Base-by-base conservation (phyloP, 495 filamentous ascomycete species). In the Penicillium pancosmium region DNA sequence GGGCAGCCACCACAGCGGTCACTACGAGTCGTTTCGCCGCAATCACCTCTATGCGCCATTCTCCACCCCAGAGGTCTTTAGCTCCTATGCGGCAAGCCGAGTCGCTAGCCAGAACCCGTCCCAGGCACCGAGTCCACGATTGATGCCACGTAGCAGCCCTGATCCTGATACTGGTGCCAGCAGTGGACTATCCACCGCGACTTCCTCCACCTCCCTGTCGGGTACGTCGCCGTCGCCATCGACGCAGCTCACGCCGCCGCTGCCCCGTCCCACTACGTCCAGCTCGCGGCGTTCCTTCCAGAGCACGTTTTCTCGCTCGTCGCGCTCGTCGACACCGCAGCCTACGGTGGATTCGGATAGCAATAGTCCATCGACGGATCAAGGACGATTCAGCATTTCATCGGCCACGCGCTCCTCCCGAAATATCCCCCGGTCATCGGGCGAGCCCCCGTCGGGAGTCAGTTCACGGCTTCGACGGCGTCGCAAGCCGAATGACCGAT, bases 1-100 rank as follows among this genome's bases (percentile, higher is more conserved):
- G 67, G 94, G 94, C 18, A 95, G 89, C 58, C 94, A 99, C 73
- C 87, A 96, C 64, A 96, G 91, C 57, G 94, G 94, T 1, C 94
- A 99, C 70, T 99, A 99, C 73, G 94, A 99, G 70, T 91, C 92
- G 2, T 98, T 98, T 74, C 84, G 94, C 31, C 84, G 94, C n/a
- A 96, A 97, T 71, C 86, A 87, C 56, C 68, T 88, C 38, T 86
- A 81, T 52, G 78, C 84, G 1, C 91, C 92, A 0, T 97, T 85
- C 64, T 91, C 91, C 0, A 97, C 91, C 1, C 90, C 91, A 0
- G 84, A 88, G 68, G 82, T 84, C 0, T 91, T 93, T 72, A 86
- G 88, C 47, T 77, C 82, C 7, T 87, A 86, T 8, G 88, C 84
- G 3, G 84, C 86, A 23, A 90, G 89, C 64, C 81, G 77, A 18